These are phyloP conservation scores for Gaertneriomyces sp. DNA, from an alignment of 192 early-diverging fungal species.

Conservation along the genomic window DNA sequence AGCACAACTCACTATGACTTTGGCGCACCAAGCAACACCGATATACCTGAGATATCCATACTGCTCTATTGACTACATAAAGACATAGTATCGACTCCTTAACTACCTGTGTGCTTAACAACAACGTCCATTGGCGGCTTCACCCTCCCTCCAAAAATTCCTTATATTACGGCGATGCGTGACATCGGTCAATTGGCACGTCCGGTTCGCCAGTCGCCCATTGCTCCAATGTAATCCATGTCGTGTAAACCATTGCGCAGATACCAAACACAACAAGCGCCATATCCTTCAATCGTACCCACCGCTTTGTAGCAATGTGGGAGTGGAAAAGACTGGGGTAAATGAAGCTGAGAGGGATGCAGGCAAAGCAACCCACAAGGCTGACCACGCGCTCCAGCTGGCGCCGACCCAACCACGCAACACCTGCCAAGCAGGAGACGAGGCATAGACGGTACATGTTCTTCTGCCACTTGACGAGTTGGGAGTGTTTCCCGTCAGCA, in stretches of 20 bases:
- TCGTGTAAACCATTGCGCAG: constrained; percentile 75
- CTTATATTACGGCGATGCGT: too few relatives aligned
- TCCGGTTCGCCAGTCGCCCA: constrained; percentile 52
- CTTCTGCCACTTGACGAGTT: constrained; percentile 79
- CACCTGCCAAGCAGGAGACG: constrained; percentile 62
- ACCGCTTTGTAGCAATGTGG: constrained; percentile 32
- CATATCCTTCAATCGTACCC: constrained; percentile 51
- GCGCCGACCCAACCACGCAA: constrained; percentile 73
- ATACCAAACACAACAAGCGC: constrained; percentile 64
- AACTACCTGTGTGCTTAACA: too few relatives aligned
- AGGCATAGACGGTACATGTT: constrained; percentile 73
- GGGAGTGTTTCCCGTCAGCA: constrained; percentile 72
- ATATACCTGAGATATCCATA: too few relatives aligned
- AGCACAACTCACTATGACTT: too few relatives aligned
- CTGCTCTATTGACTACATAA: too few relatives aligned
- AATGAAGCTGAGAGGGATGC: constrained; percentile 71
- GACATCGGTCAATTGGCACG: constrained; percentile 46
- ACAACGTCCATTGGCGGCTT: too few relatives aligned
- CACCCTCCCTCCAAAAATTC: too few relatives aligned
- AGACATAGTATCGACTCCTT: too few relatives aligned
- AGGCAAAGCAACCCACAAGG: constrained; percentile 77
- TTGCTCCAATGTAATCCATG: constrained; percentile 67
- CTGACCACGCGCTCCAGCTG: constrained; percentile 80
- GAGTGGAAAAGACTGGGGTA: constrained; percentile 86
- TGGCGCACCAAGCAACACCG: too few relatives aligned